phyloP scores from a whole-genome alignment of 2,329 filamentous ascomycete species.

The Microthyrium microscopicum region DNA sequence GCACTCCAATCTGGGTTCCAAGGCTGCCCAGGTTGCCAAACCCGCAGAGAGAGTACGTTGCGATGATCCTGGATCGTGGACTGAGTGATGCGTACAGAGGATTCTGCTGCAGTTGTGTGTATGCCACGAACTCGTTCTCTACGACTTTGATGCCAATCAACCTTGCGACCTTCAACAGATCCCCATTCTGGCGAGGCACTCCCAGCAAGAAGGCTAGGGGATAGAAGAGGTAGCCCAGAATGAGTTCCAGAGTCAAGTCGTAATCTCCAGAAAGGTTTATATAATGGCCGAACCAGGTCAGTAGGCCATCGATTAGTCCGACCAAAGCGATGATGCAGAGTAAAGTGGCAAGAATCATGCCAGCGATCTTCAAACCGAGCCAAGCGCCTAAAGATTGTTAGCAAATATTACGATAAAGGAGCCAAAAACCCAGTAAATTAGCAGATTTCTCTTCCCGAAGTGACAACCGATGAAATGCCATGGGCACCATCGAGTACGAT shows the following conservation, averaged over 20 bases:
- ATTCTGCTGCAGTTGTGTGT: slow-evolving; percentile 35
- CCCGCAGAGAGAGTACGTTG: slow-evolving; percentile 67
- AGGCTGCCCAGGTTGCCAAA: slow-evolving; percentile 71
- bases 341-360: slow-evolving; percentile 65
- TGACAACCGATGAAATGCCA: too few relatives aligned
- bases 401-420: background rate
- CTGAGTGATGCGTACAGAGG: slow-evolving; percentile 41
- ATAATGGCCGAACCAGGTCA: slow-evolving; percentile 74
- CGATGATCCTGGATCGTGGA: slow-evolving; percentile 60
- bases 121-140: slow-evolving; percentile 71
- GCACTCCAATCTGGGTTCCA: slow-evolving; percentile 77
- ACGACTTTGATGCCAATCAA: slow-evolving; percentile 78
- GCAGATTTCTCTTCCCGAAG: too few relatives aligned
- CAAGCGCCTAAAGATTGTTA: slow-evolving; percentile 35
- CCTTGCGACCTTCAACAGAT: slow-evolving; percentile 54
- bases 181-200: slow-evolving; percentile 43
- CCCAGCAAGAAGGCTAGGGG: slow-evolving; percentile 68
- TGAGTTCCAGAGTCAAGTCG: slow-evolving; percentile 55
- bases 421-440: too few relatives aligned
- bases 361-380: slow-evolving; percentile 73
- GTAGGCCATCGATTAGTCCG: slow-evolving; percentile 54
- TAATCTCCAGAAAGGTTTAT: slow-evolving; percentile 51
- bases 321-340: slow-evolving; percentile 70
- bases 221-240: slow-evolving; percentile 63
- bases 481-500: too few relatives aligned